Evolutionary conservation across 352 stramenopile genomes (phyloP).

Genomic region (Phytopythium chamaehyphon): DNA sequence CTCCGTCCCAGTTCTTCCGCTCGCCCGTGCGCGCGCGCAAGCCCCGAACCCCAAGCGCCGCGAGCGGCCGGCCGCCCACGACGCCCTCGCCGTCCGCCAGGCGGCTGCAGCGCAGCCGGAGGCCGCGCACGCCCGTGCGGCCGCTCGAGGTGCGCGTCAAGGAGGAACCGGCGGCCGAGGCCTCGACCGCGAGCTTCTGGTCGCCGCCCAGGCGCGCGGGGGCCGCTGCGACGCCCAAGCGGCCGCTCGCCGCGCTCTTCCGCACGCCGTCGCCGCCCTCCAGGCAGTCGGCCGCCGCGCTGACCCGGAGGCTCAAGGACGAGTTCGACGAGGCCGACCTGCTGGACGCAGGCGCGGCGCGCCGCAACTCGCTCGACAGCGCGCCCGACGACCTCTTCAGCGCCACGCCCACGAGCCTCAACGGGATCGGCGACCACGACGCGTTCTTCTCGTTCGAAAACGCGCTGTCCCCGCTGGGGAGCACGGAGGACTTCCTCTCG

Average conservation of each 20-base stretch:
- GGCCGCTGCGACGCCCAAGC: constrained; percentile 7
- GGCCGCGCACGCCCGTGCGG: neutral
- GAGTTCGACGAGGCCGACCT: constrained; percentile 25
- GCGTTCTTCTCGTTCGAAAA: constrained; percentile 82
- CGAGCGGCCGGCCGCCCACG: neutral
- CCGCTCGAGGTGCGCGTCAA: constrained; percentile 1
- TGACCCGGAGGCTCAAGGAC: constrained; percentile 29
- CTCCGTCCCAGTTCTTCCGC: constrained; percentile 73
- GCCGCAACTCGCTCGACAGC: constrained; percentile 11
- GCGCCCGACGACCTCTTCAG: constrained; percentile 34
- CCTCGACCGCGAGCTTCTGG: constrained; percentile 1
- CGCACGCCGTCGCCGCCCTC: constrained; percentile 24
- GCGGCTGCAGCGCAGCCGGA: no score
- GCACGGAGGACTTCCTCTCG: constrained; percentile 57
- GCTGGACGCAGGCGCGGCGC: constrained; percentile 1
- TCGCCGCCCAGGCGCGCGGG: constrained; percentile 4
- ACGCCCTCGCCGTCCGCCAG: constrained; percentile 2
- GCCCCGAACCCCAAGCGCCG: constrained; percentile 1
- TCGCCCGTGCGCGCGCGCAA: constrained; percentile 36
- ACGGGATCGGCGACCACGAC: constrained; percentile 49
- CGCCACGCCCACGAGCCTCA: constrained; percentile 25
- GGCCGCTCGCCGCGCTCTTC: neutral
- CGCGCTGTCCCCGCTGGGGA: constrained; percentile 67
- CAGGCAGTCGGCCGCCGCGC: constrained; percentile 14
- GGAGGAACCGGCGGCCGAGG: neutral